Evolutionary conservation across 2,329 filamentous ascomycete species (phyloP), one percentile per base, ranked within the genome.

Genomic region (Colletotrichum destructivum): DNA sequence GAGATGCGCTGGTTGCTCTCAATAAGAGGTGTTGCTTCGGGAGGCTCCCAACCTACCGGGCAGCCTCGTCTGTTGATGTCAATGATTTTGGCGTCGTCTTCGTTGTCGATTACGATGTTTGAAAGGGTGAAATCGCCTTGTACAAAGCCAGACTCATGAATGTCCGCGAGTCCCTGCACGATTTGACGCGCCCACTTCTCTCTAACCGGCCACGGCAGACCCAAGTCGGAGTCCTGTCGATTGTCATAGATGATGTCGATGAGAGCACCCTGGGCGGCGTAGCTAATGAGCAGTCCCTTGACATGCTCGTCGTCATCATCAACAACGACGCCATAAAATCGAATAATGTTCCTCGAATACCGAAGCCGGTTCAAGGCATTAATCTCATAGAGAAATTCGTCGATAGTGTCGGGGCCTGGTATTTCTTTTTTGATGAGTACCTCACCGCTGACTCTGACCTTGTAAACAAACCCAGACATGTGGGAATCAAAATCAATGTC

Each of bases 21-120:
- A 72, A 98, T 94, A 66, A 98, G 90, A 7, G 90, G 89, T 18
- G 92, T 92, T 67, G 97, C 93, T 82, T 99, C 96, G 5, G 96
- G 96, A 3, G 96, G 95, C 76, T 99, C 96, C 96, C 96, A 99
- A 31, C 96, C 96, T 5, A 98, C 94, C 0, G 96, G 96, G 77
- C 96, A 99, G n/a, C 96, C 96, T 76, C 96, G 89, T 66, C 96
- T 89, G 83, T 99, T 99, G 84, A 99, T 98, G 81, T 99, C 96
- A 78, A 99, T 99, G 75, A 99, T 98, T 78, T 97, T 96, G 11
- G 96, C 96, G 78, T 98, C 89, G 78, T 95, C 92, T 54, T 93
- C 83, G 15, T 88, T 87, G 80, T 98, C 94, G 77, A 99, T 93
- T 73, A 99, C 96, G 75, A 99, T 97, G 79, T 99, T 99, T 6